Evolutionary conservation across 306 rosid genomes (phyloP), one percentile per base, ranked within the genome.

Genomic region (Cyamopsis tetragonoloba): DNA sequence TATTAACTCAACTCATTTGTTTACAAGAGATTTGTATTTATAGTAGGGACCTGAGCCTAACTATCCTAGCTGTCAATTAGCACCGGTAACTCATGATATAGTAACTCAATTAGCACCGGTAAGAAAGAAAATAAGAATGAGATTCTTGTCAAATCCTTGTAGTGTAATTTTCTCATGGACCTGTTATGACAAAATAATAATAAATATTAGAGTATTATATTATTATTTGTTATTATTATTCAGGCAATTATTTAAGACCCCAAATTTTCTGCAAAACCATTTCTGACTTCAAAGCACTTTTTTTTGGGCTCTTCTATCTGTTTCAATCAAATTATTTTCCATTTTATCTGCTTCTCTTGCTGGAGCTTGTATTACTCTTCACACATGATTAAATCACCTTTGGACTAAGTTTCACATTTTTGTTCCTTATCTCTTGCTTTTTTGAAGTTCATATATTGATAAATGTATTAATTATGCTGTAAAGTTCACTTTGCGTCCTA

Each of bases 401-500:
- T 37, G 24, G 77, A 31, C 60, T 27, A 12, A 35, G n/a, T 62
- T 51, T 75, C 64, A 10, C 8, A 17, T 57, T 24, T 42, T 12
- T 0, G 1, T 50, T 68, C 41, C 57, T 12, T 47, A n/a, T 39
- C 14, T 71, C 30, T 51, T 65, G 50, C 19, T 53, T 47, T 48
- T 47, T 9, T 20, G 24, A 57, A 70, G 60, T 55, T 62, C 7
- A 10, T 19, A 47, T 55, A 50, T 72, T 77, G 51, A 73, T 73
- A 39, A 61, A 49, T 51, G 3, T 67, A 17, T 66, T 43, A 48
- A 43, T 72, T 72, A 28, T 73, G 34, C 17, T 79, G 37, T 56
- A 56, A 89, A 93, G 97, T 93, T 88, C 70, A 88, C 92, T 72
- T 77, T 93, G 85, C 95, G 97, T 39, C 99, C 96, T 47, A 78